A percentile compares a stretch with the other conserved stretches of the same genome.
Conservation (phyloP, 1,284 basidiomycete species). For the Filobasidium uniguttulatum region DNA sequence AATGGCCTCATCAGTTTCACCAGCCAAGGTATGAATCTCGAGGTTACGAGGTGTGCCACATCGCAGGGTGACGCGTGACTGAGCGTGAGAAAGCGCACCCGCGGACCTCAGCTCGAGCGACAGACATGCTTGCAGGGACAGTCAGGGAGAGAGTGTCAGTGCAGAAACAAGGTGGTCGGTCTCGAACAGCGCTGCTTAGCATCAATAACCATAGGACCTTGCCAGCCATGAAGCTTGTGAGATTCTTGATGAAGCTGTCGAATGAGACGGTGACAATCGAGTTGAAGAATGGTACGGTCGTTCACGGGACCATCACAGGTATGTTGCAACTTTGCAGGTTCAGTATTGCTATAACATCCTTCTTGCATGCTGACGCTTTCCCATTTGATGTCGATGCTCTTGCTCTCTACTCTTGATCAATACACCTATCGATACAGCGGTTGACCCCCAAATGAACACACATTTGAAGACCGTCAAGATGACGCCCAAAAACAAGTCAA, state of each 20-base stretch:
- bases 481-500: constrained; percentile 71
- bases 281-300: constrained; percentile 90
- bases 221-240: constrained; percentile 40
- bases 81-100: constrained; percentile 1
- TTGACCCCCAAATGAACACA: constrained; percentile 96
- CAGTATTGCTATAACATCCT: not conserved
- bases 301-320: constrained; percentile 97
- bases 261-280: constrained; percentile 98
- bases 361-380: not conserved
- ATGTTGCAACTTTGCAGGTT: not conserved
- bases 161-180: too few species aligned
- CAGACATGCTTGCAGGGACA: too few species aligned
- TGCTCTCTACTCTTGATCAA: not conserved
- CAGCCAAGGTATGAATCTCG: too few species aligned
- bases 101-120: too few species aligned
- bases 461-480: constrained; percentile 95
- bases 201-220: not conserved
- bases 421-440: constrained; percentile 52
- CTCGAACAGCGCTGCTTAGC: too few species aligned
- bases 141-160: too few species aligned
- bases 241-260: constrained; percentile 99
- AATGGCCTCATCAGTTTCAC: too few species aligned
- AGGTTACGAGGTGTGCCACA: too few species aligned
- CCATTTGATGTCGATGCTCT: not conserved
- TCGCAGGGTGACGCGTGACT: not conserved